Percentiles rank a stretch among this genome's conserved stretches.
These are phyloP conservation scores for Lachancea mirantina DNA, from an alignment of 805 yeast genomes.

Conservation along the genomic window DNA sequence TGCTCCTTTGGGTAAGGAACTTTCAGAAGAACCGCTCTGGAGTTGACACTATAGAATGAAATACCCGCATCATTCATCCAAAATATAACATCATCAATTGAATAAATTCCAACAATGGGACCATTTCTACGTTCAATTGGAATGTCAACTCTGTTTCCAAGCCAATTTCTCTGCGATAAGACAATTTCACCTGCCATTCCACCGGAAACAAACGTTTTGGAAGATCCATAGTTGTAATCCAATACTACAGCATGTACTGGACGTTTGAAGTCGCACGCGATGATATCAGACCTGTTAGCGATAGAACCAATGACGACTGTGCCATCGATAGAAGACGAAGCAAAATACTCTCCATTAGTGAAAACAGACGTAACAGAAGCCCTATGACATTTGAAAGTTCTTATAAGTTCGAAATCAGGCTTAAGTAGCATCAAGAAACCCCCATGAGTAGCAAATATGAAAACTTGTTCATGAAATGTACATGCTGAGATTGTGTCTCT, in stretches of 20 bases:
- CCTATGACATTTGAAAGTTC: conserved; percentile 77
- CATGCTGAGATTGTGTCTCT: conserved; percentile 76
- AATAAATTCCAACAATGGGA: conserved; percentile 61
- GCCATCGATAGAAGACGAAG: conserved; percentile 92
- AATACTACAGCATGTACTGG: conserved; percentile 85
- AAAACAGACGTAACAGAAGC: conserved; percentile 68
- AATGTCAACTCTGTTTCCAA: conserved; percentile 71
- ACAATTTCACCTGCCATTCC: conserved; percentile 84
- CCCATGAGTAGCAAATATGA: conserved; percentile 83
- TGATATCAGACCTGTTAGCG: conserved; percentile 51
- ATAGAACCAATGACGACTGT: conserved; percentile 77
- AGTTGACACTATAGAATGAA: conserved; percentile 50
- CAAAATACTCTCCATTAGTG: conserved; percentile 67
- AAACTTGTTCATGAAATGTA: conserved; percentile 48
- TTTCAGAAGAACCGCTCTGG: conserved; percentile 42
- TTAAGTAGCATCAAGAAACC: conserved; percentile 68
- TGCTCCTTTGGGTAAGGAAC: conserved; percentile 52
- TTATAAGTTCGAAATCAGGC: conserved; percentile 50
- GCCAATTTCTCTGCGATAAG: conserved; percentile 74
- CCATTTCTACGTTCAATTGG: conserved; percentile 54
- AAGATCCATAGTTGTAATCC: conserved; percentile 56
- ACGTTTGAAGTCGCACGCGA: conserved; percentile 74
- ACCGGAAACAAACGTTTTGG: conserved; percentile 71
- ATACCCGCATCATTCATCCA: conserved; percentile 87
- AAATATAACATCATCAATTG: conserved; percentile 56